phyloP scores from a whole-genome alignment of 106 monocot genomes.

The Platanthera zijinensis region DNA sequence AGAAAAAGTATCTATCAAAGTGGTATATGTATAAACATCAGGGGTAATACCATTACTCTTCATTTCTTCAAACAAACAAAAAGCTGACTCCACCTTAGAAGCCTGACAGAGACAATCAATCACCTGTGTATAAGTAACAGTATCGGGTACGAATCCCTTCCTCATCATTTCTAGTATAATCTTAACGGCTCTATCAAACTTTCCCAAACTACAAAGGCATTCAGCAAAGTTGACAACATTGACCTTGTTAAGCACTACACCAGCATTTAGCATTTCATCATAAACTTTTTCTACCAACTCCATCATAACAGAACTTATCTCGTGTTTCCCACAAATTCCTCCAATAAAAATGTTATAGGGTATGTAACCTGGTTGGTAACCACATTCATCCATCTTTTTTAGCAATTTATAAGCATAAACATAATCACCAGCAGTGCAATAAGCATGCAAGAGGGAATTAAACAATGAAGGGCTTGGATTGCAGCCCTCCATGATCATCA shows the following conservation, averaged over 20 bases:
- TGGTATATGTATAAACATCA: conserved; percentile 91
- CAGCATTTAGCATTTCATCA: conserved; percentile 70
- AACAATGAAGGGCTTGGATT: conserved; percentile 62
- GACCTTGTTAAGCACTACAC: conserved; percentile 87
- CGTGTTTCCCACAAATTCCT: conserved; percentile 62
- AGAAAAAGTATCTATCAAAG: conserved; percentile 87
- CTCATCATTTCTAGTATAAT: conserved; percentile 80
- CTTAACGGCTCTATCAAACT: conserved; percentile 63
- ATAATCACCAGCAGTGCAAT: conserved; percentile 63
- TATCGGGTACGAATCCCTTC: conserved; percentile 88
- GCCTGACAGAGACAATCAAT: conserved; percentile 63
- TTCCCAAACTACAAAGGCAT: conserved; percentile 60
- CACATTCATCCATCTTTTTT: conserved; percentile 61
- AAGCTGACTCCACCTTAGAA: conserved; percentile 67
- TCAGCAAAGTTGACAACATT: conserved; percentile 65
- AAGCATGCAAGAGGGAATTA: conserved; percentile 82
- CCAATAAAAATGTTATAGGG: conserved; percentile 93
- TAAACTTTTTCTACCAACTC: conserved; percentile 71
- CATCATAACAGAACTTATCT: conserved; percentile 34
- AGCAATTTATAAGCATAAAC: conserved; percentile 78
- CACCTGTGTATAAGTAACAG: conserved; percentile 69
- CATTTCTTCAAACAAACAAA: conserved; percentile 84
- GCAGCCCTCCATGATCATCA: conserved; percentile 87
- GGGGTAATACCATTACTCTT: conserved; percentile 59
- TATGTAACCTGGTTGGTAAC: conserved; percentile 67